phyloP scores from a whole-genome alignment of 768 basidiomycete genomes.

The Royoungia palumana region DNA sequence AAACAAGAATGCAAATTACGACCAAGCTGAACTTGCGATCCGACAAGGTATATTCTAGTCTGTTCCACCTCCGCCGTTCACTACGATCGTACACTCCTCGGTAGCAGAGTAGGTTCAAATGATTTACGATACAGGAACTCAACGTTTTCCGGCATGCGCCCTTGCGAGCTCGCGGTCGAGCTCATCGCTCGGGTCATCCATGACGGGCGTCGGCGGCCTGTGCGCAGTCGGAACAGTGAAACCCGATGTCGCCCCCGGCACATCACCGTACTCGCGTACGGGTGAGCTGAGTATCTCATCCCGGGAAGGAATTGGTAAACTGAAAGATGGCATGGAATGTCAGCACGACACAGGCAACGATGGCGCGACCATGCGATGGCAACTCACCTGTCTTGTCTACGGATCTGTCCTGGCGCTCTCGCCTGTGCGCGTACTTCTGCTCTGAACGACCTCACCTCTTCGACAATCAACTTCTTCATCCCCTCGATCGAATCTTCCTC shows the following conservation, averaged over 20 bases:
- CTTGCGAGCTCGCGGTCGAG: constrained; percentile 84
- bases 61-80: no score
- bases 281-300: constrained; percentile 82
- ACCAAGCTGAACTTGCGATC: no score
- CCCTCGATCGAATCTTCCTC: constrained; percentile 95
- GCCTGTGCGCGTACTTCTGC: constrained; percentile 86
- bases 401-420: constrained; percentile 65
- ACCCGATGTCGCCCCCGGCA: constrained; percentile 67
- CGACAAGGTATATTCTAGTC: no score
- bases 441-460: constrained; percentile 89
- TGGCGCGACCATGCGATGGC: background rate
- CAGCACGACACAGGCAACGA: background rate
- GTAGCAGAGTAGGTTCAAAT: no score
- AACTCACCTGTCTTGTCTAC: constrained; percentile 72
- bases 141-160: constrained; percentile 48
- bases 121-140: background rate
- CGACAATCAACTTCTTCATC: constrained; percentile 93
- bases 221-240: constrained; percentile 50
- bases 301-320: constrained; percentile 74
- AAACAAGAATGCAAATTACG: no score
- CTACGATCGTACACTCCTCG: no score
- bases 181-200: constrained; percentile 84
- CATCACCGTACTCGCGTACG: constrained; percentile 53
- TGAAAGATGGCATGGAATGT: background rate
- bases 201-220: constrained; percentile 62